Evolutionary conservation across 2,329 filamentous ascomycete genomes (phyloP), one percentile per base, ranked within the genome.

Genomic region (Scopulariopsis brevicaulis): DNA sequence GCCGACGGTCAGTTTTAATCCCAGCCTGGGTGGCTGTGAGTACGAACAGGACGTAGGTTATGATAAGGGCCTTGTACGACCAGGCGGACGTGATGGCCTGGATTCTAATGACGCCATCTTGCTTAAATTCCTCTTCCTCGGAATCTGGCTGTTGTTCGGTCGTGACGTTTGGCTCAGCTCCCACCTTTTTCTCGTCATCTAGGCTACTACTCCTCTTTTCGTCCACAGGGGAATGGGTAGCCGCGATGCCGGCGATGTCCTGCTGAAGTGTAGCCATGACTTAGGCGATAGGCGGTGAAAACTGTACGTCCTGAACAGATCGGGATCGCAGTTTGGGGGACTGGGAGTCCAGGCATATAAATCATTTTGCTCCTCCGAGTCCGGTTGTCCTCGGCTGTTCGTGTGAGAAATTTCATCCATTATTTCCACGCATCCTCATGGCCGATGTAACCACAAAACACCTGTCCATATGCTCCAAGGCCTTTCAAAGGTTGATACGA

Each of bases 51-150:
- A 65, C 54, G 59, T 78, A 78, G 43, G 76, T 73, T 1, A 67
- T 22, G n/a, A 74, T 69, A 15, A 79, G 67, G 55, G 75, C 67
- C 35, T 62, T 63, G 52, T 59, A 71, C 1, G 70, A 67, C 74
- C 75, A 77, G 40, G 74, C 73, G 51, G 71, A 73, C 32, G 77
- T 73, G 10, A 73, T 71, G 15, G 76, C 77, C 63, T 78, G 74
- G n/a, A 78, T 71, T 56, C 74, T 73, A 59, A 74, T 71, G 20
- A 79, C 75, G 66, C 77, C 77, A 10, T 68, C 66, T 64, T 78
- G 75, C 10, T 69, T 74, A n/a, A 72, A 69, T 54, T 66, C 59
- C 46, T 66, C 65, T 4, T 50, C 28, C 15, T 55, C 51, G 14
- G n/a, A 37, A 8, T 46, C 11, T 3, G 53, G 53, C 4, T 14